phyloP scores from a whole-genome alignment of 352 stramenopile genomes.

The Achlya hypogyna region DNA sequence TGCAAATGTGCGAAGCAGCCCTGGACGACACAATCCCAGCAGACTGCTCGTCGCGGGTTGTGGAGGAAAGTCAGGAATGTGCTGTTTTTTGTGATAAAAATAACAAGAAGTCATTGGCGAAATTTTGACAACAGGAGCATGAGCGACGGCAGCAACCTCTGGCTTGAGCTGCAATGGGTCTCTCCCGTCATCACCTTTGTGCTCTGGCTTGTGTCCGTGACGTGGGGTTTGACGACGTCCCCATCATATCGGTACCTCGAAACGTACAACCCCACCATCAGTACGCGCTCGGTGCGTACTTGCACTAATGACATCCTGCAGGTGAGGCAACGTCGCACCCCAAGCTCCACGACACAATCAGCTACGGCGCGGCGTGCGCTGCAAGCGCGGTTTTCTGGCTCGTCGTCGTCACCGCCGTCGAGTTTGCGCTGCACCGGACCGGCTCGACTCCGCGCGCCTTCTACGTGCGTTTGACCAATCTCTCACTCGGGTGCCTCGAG shows the following conservation, averaged over 20 bases:
- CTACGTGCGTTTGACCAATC: background rate
- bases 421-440: background rate
- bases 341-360: background rate
- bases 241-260: background rate
- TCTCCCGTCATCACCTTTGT: background rate
- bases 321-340: conserved; percentile 6
- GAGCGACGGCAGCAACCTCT: background rate
- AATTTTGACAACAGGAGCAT: background rate
- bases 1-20: too few relatives aligned
- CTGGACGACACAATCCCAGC: too few relatives aligned
- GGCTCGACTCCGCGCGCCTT: background rate
- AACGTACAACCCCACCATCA: conserved; percentile 11
- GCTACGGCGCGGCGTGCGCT: background rate
- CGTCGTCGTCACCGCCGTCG: background rate
- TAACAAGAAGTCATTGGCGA: background rate
- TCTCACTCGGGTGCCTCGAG: conserved; percentile 1
- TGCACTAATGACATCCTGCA: background rate
- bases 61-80: too few relatives aligned
- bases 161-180: conserved; percentile 8
- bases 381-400: background rate
- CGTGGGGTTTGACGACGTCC: background rate
- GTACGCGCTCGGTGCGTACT: background rate
- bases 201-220: background rate
- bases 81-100: too few relatives aligned
- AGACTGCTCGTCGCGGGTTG: too few relatives aligned